Conservation (phyloP, 2,329 filamentous ascomycete genomes). For the Akanthomyces uredinophilus region DNA sequence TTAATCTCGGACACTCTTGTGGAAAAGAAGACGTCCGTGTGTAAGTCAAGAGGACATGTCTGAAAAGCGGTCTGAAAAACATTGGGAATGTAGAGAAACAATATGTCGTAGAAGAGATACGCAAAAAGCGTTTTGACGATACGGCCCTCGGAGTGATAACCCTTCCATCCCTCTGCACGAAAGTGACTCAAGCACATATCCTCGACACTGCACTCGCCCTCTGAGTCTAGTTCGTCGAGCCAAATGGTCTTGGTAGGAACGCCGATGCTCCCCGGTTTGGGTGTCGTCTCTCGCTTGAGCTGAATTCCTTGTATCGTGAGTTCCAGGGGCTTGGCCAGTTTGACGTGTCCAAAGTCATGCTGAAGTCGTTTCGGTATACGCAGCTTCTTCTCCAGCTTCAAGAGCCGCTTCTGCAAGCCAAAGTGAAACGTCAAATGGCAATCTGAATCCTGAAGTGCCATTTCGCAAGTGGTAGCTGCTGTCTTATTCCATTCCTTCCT, state of each 20-base stretch:
- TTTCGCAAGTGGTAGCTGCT: constrained; percentile 76
- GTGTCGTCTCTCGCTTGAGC: constrained; percentile 55
- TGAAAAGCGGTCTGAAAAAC: constrained; percentile 97
- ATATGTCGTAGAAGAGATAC: constrained; percentile 86
- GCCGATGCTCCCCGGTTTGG: constrained; percentile 35
- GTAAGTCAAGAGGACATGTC: constrained; percentile 85
- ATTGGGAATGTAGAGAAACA: constrained; percentile 91
- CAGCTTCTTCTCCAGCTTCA: constrained; percentile 80
- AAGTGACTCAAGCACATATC: constrained; percentile 91
- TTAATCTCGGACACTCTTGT: constrained; percentile 87
- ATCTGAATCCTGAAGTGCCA: constrained; percentile 77
- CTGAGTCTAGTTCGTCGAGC: constrained; percentile 69
- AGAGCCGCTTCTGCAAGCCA: constrained; percentile 88
- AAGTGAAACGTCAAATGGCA: constrained; percentile 93
- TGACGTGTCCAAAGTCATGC: constrained; percentile 87
- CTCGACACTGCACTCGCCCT: constrained; percentile 80
- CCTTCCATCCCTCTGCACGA: constrained; percentile 80
- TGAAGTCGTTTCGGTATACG: constrained; percentile 80
- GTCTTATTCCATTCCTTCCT: constrained; percentile 79
- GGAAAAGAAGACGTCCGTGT: constrained; percentile 88
- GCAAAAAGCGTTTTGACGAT: constrained; percentile 88
- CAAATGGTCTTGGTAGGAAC: constrained; percentile 72
- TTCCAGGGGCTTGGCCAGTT: constrained; percentile 69
- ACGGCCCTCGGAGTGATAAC: constrained; percentile 87
- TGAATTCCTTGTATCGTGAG: constrained; percentile 73